Percentiles rank a stretch among this genome's conserved stretches.
phyloP scores from a whole-genome alignment of 108 stramenopile genomes.

The Pseudonitzschia multiseries region DNA sequence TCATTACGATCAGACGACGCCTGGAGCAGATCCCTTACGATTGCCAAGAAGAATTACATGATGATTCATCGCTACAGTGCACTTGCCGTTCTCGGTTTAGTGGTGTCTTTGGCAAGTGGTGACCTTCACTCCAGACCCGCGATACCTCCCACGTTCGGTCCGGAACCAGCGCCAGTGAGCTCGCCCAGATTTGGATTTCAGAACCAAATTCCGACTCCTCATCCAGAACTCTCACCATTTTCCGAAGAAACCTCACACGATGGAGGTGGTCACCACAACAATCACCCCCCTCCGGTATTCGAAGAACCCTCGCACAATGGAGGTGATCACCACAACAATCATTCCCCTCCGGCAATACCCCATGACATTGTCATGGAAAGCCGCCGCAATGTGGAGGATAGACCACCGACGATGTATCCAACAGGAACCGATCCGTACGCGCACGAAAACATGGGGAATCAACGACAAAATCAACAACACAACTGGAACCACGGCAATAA shows the following conservation, averaged over 20 bases:
- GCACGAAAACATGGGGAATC: neutral
- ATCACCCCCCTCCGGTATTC: neutral
- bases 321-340: neutral
- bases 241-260: neutral
- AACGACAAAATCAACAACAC: neutral
- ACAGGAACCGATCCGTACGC: conserved; percentile 11
- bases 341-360: neutral
- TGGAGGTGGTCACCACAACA: neutral
- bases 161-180: neutral
- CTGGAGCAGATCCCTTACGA: no score
- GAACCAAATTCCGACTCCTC: neutral
- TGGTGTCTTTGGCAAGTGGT: no score
- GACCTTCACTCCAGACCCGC: neutral
- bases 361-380: neutral
- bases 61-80: no score
- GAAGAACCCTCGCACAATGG: neutral
- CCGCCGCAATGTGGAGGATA: neutral
- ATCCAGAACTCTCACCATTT: neutral
- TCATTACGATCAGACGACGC: no score
- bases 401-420: conserved; percentile 13
- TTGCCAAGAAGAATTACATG: no score
- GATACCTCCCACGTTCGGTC: neutral
- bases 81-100: no score
- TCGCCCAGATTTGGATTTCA: neutral
- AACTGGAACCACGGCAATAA: neutral